phyloP scores from a whole-genome alignment of 495 filamentous ascomycete species.

The Gamarada debralockiae region DNA sequence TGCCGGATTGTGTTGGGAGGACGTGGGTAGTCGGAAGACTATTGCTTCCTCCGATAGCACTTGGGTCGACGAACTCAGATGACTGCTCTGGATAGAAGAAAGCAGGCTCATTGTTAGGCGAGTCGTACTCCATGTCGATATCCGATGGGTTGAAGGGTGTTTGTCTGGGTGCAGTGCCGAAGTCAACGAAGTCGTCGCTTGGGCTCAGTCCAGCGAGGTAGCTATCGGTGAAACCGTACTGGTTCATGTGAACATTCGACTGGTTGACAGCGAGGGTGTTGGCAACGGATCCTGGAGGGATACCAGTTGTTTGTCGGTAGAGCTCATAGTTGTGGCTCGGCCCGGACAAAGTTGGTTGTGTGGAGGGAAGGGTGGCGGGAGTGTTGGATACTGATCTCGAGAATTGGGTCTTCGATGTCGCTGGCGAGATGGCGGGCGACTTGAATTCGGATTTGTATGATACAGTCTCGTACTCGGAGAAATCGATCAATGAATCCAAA shows the following conservation, averaged over 20 bases:
- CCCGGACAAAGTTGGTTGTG: constrained; percentile 59
- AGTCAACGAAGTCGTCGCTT: constrained; percentile 50
- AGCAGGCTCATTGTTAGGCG: constrained; percentile 41
- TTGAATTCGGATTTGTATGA: constrained; percentile 42
- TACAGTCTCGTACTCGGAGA: constrained; percentile 41
- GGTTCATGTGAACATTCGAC: constrained; percentile 47
- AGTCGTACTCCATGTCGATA: constrained; percentile 62
- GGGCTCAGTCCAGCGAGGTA: constrained; percentile 48
- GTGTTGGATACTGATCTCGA: constrained; percentile 26
- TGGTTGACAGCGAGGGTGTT: constrained; percentile 65
- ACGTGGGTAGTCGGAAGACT: constrained; percentile 29
- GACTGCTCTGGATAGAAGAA: constrained; percentile 40
- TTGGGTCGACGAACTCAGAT: constrained; percentile 64
- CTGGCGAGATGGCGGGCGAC: constrained; percentile 43
- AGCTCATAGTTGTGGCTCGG: constrained; percentile 92
- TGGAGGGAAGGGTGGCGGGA: constrained; percentile 34
- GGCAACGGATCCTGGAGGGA: constrained; percentile 73
- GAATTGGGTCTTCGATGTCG: constrained; percentile 29
- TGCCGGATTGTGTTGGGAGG: constrained; percentile 44
- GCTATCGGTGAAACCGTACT: constrained; percentile 43
- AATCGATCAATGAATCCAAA: constrained; percentile 40
- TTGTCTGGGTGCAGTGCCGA: constrained; percentile 50
- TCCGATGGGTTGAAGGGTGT: constrained; percentile 43
- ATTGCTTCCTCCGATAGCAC: constrained; percentile 52
- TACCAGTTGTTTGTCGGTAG: constrained; percentile 87